A percentile compares a stretch with the other conserved stretches of the same genome.
Conservation (phyloP, 306 rosid genomes). For the Erythrophleum fordii region DNA sequence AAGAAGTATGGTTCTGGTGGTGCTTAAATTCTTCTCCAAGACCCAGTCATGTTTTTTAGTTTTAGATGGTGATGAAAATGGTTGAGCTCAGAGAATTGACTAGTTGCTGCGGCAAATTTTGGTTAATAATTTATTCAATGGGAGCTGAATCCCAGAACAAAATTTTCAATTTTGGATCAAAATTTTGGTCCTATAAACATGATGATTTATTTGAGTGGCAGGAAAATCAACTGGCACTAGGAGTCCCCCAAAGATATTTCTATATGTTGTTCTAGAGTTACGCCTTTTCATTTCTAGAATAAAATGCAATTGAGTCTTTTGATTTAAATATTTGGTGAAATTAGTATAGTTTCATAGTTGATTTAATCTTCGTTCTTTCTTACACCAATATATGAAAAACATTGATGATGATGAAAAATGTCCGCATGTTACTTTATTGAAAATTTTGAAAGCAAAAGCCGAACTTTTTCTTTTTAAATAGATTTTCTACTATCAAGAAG, state of each 20-base stretch:
- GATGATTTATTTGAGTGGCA: slow-evolving; percentile 54
- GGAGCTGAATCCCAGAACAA: slow-evolving; percentile 62
- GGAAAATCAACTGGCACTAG: slow-evolving; percentile 43
- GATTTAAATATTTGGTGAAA: not conserved
- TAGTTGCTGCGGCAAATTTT: slow-evolving; percentile 68
- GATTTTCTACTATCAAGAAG: too few relatives aligned
- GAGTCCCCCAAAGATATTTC: slow-evolving; percentile 23
- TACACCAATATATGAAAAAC: not conserved
- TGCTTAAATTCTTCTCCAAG: slow-evolving; percentile 42
- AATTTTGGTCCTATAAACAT: slow-evolving; percentile 42
- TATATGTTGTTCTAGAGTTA: not conserved
- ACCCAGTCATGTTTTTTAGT: slow-evolving; percentile 24
- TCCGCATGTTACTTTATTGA: not conserved
- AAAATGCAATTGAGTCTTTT: not conserved
- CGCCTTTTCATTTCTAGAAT: slow-evolving; percentile 9
- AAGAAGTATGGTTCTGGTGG: slow-evolving; percentile 94
- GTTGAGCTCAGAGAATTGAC: slow-evolving; percentile 56
- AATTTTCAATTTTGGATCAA: slow-evolving; percentile 39
- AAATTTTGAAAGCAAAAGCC: not conserved
- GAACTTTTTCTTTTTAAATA: too few relatives aligned
- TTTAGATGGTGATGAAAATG: slow-evolving; percentile 88
- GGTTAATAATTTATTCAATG: slow-evolving; percentile 70
- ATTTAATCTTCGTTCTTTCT: not conserved
- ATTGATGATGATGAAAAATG: not conserved
- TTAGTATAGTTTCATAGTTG: not conserved